Evolutionary conservation across 2,329 filamentous ascomycete genomes (phyloP).

Genomic region (Pseudopyrenochaeta lycopersici): DNA sequence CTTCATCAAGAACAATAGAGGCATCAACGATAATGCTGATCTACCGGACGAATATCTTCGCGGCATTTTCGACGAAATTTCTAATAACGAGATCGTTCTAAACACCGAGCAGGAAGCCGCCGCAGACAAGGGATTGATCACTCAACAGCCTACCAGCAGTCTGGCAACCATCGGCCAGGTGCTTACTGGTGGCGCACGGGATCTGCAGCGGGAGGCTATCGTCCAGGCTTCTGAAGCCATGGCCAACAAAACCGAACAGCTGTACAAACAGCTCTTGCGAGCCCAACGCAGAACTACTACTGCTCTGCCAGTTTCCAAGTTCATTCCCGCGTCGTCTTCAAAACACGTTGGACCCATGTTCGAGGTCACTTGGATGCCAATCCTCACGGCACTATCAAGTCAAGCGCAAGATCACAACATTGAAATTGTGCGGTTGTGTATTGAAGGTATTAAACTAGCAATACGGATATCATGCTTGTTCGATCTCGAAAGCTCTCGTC

Average conservation of each 20-base stretch:
- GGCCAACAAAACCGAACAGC: conserved; percentile 78
- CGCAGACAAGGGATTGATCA: conserved; percentile 73
- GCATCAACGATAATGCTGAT: conserved; percentile 96
- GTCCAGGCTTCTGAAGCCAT: conserved; percentile 97
- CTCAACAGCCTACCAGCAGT: conserved; percentile 67
- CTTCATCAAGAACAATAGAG: conserved; percentile 98
- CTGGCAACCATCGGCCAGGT: conserved; percentile 87
- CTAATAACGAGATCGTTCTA: conserved; percentile 89
- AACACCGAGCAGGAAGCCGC: conserved; percentile 91
- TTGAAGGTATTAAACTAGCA: conserved; percentile 94
- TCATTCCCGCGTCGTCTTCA: conserved; percentile 91
- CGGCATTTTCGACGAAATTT: conserved; percentile 92
- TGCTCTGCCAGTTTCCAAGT: conserved; percentile 72
- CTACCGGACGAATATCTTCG: conserved; percentile 91
- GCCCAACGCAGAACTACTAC: conserved; percentile 84
- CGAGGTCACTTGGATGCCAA: conserved; percentile 98
- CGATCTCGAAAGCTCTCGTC: conserved; percentile 88
- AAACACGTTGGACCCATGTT: conserved; percentile 99
- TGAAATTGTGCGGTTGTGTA: conserved; percentile 88
- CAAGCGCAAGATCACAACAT: conserved; percentile 95
- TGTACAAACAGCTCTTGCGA: conserved; percentile 92
- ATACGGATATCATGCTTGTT: conserved; percentile 94
- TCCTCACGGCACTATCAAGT: conserved; percentile 91
- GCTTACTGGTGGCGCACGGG: conserved; percentile 89
- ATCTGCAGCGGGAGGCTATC: conserved; percentile 91